A percentile compares a stretch with the other conserved stretches of the same genome.
Evolutionary conservation across 805 yeast species (phyloP).

Genomic region (Kurtzmaniella cleridarum): DNA sequence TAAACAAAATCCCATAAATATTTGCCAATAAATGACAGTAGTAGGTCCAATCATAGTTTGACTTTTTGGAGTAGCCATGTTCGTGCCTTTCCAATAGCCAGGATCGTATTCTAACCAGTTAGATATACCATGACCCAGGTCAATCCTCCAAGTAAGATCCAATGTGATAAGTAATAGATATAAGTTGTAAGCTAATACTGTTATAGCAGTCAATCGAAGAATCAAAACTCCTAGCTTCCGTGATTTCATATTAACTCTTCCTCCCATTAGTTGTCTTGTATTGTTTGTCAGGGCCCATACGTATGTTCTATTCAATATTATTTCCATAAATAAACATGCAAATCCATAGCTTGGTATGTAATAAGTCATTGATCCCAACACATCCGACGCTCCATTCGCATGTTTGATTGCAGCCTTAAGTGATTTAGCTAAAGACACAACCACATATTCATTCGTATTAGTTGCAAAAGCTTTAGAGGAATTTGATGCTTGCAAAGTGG

Average conservation of each 20-base stretch:
- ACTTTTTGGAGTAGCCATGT: conserved; percentile 23
- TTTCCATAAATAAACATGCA: conserved; percentile 32
- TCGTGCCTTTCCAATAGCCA: conserved; percentile 14
- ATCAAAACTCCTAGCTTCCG: conserved; percentile 15
- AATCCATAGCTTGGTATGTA: conserved; percentile 34
- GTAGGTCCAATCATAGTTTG: conserved; percentile 43
- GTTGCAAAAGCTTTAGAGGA: not conserved
- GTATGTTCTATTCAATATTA: conserved; percentile 32
- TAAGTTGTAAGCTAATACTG: conserved; percentile 18
- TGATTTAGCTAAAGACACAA: not conserved
- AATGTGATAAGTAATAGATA: conserved; percentile 27
- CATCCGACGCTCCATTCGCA: not conserved
- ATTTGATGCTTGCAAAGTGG: not conserved
- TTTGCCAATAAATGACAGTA: conserved; percentile 51
- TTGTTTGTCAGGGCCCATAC: conserved; percentile 33
- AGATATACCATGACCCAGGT: not conserved
- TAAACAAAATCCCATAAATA: conserved; percentile 51
- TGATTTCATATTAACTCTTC: conserved; percentile 11
- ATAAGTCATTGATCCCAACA: conserved; percentile 15
- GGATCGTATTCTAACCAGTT: conserved; percentile 19
- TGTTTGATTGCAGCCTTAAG: not conserved
- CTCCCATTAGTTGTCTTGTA: conserved; percentile 12
- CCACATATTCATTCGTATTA: not conserved
- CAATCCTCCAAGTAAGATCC: conserved; percentile 14
- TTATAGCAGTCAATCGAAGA: conserved; percentile 25